Evolutionary conservation across 495 filamentous ascomycete species (phyloP).

Genomic region (Lasiosphaeria hispida): DNA sequence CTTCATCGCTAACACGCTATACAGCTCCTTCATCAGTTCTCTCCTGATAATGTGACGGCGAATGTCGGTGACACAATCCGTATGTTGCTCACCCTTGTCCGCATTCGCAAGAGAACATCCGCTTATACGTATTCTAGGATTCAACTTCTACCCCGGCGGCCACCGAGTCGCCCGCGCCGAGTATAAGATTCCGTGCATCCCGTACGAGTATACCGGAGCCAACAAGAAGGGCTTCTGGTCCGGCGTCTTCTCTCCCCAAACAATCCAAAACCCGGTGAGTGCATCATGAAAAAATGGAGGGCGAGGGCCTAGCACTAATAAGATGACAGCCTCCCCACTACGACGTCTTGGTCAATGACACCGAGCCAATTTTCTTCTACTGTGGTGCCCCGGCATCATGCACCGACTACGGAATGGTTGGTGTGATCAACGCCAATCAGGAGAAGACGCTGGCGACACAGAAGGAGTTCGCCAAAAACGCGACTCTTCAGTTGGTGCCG

Average conservation of each 20-base stretch:
- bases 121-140: slow-evolving; percentile 34
- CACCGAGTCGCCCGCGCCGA: slow-evolving; percentile 58
- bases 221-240: slow-evolving; percentile 48
- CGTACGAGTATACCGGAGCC: slow-evolving; percentile 49
- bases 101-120: neutral
- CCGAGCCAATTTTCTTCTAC: slow-evolving; percentile 60
- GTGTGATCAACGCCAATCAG: slow-evolving; percentile 44
- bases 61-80: slow-evolving; percentile 41
- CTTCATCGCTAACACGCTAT: slow-evolving; percentile 2
- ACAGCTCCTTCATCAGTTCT: slow-evolving; percentile 35
- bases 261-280: slow-evolving; percentile 36
- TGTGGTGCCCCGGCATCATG: slow-evolving; percentile 50
- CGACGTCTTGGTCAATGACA: slow-evolving; percentile 54
- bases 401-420: slow-evolving; percentile 32
- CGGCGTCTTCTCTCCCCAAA: slow-evolving; percentile 39
- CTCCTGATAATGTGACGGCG: slow-evolving; percentile 32
- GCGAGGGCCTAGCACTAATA: neutral
- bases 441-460: slow-evolving; percentile 34
- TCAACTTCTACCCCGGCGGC: slow-evolving; percentile 58
- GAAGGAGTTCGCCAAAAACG: slow-evolving; percentile 25
- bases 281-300: neutral
- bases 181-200: slow-evolving; percentile 57
- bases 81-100: slow-evolving; percentile 12
- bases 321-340: slow-evolving; percentile 45
- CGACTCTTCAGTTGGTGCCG: slow-evolving; percentile 35